Evolutionary conservation across 352 stramenopile genomes (phyloP).

Genomic region (Phytophthora cajani): DNA sequence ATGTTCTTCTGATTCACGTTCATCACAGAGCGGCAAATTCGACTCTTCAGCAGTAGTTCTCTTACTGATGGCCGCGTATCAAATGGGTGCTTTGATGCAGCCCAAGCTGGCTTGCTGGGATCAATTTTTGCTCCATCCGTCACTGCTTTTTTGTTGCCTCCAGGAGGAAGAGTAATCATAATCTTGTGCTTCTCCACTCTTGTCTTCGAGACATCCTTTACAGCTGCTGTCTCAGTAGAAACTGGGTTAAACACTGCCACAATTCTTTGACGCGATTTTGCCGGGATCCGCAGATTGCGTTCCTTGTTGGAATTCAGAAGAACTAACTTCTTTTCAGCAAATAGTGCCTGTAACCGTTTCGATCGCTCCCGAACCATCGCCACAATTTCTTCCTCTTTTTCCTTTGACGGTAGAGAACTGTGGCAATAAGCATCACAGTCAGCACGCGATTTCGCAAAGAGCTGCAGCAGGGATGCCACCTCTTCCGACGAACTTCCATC

Average conservation of each 20-base stretch:
- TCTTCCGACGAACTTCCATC: conserved; percentile 48
- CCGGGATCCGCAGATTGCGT: conserved; percentile 76
- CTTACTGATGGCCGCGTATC: conserved; percentile 79
- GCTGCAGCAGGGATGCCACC: conserved; percentile 61
- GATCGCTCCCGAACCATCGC: conserved; percentile 76
- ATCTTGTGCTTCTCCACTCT: conserved; percentile 89
- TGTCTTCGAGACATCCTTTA: conserved; percentile 62
- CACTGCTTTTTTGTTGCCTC: conserved; percentile 87
- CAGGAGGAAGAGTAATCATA: conserved; percentile 85
- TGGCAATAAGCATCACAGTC: conserved; percentile 83
- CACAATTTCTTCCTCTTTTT: conserved; percentile 86
- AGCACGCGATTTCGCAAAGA: conserved; percentile 68
- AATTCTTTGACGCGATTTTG: conserved; percentile 81
- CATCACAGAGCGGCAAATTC: conserved; percentile 87
- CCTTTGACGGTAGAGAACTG: conserved; percentile 54
- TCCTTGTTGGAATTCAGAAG: conserved; percentile 73
- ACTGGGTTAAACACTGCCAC: conserved; percentile 79
- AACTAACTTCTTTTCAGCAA: conserved; percentile 77
- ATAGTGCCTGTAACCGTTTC: conserved; percentile 69
- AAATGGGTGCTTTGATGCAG: conserved; percentile 82
- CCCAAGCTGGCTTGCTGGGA: conserved; percentile 66
- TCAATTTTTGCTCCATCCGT: conserved; percentile 64
- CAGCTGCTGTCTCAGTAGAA: conserved; percentile 37
- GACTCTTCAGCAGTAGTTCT: conserved; percentile 85
- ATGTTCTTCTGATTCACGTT: conserved; percentile 94